Evolutionary conservation across 306 rosid species (phyloP), one percentile per base, ranked within the genome.

Genomic region (Corylus heterophylla): DNA sequence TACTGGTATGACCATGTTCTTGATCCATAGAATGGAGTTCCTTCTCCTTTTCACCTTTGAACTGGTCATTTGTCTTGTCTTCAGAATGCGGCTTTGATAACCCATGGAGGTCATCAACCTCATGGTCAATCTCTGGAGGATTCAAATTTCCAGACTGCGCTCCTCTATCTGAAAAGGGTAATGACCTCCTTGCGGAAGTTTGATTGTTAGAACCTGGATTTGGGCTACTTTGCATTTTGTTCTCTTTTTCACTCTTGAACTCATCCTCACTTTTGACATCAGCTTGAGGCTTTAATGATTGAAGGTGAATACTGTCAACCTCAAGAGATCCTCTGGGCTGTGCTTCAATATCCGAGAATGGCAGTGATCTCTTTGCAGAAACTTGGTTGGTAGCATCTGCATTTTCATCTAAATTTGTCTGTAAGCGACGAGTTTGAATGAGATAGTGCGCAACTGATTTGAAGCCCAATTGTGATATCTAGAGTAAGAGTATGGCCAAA

Each of bases 371-470:
- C 82, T 91, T 89, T 39, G 81, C 97, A 72, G 93, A 87, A 79
- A 82, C 83, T 49, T 86, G 81, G 48, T 80, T 73, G 13, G 82
- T 20, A 80, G 76, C 76, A 49, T 87, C 93, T 4, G 42, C 83
- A 74, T 45, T 76, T 82, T 88, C 71, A 79, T 68, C 86, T 54
- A n/a, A 76, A 62, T 76, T 70, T 69, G 66, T 49, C 69, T 85
- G 88, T 54, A 88, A 25, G 8, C 89, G 89, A 50, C 72, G 86
- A 49, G 98, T 90, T 83, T 91, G 91, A 81, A 96, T 85, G 85
- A 96, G 99, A 86, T 87, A 96, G 82, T 96, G 99, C 5, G 99
- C 98, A 72, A 96, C 99, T 18, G 99, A 96, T 86, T 89, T 93
- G 85, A 77, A 91, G 42, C 99, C 96, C 86, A 90, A 75, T 74